These are phyloP conservation scores for Gnomoniopsis sp. DNA, from an alignment of 2,329 filamentous ascomycete genomes.

Conservation along the genomic window DNA sequence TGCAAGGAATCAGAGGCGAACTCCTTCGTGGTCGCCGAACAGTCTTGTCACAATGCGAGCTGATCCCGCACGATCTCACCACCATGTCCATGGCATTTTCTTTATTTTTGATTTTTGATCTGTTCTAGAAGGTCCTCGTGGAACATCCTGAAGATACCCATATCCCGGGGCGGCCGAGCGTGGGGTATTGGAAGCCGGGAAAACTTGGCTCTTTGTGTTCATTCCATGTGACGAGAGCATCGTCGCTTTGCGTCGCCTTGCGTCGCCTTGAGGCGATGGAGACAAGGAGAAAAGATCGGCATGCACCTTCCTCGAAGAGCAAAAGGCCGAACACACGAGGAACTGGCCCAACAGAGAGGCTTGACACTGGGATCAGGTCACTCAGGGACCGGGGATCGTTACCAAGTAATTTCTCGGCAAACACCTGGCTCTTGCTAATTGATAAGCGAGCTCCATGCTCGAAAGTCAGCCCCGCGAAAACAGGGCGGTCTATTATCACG, in stretches of 20 bases:
- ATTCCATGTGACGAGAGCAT: not conserved
- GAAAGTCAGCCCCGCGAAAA: not conserved
- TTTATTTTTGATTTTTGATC: not conserved
- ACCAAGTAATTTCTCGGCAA: not conserved
- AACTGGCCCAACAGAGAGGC: not conserved
- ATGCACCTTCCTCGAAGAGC: not conserved
- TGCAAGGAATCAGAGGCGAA: not conserved
- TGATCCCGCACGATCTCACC: not conserved
- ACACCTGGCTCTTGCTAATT: not conserved
- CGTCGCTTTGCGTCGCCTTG: not conserved
- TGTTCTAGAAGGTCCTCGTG: slow-evolving; percentile 12
- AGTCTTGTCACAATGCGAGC: not conserved
- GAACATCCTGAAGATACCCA: not conserved
- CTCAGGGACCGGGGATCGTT: not conserved
- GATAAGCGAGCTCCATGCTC: not conserved
- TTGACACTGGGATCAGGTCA: too few species aligned
- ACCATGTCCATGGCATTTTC: too few species aligned
- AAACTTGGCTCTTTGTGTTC: not conserved
- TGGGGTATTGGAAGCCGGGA: not conserved
- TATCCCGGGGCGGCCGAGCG: not conserved
- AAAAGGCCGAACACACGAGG: not conserved
- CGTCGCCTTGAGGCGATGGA: too few species aligned
- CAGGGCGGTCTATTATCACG: not conserved
- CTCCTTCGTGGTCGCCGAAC: not conserved
- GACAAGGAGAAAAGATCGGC: not conserved